phyloP scores from a whole-genome alignment of 225 moss, liverwort and hornwort genomes.

The Climacium dendroides region DNA sequence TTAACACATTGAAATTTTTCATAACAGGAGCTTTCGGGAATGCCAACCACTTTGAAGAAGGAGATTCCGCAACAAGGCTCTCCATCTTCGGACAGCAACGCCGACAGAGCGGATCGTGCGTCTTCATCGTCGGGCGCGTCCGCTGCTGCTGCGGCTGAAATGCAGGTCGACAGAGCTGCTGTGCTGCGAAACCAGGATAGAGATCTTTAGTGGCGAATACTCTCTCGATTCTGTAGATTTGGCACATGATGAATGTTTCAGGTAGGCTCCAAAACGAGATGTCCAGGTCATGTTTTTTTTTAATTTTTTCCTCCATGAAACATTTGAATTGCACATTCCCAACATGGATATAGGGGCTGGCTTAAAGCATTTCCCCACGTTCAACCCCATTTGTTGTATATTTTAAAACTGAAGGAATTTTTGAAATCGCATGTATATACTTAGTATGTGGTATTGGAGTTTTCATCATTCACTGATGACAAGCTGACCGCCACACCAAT shows the following conservation, averaged over 20 bases:
- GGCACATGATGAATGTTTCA: not conserved
- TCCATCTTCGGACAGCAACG: slow-evolving; percentile 23
- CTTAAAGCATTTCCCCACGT: not conserved
- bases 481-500: not conserved
- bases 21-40: slow-evolving; percentile 67
- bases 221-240: not conserved
- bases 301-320: not conserved
- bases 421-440: not conserved
- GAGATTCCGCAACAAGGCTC: slow-evolving; percentile 19
- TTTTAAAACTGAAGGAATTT: not conserved
- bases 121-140: slow-evolving; percentile 31
- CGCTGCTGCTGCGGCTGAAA: not conserved
- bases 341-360: not conserved
- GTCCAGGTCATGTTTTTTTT: not conserved
- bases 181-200: slow-evolving; percentile 5
- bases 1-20: too few species aligned
- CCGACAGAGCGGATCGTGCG: slow-evolving; percentile 25
- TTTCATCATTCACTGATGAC: not conserved
- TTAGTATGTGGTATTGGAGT: not conserved
- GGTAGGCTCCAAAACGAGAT: not conserved
- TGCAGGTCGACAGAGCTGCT: slow-evolving; percentile 1
- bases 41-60: slow-evolving; percentile 47
- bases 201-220: not conserved
- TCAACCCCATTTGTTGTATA: not conserved
- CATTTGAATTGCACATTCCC: not conserved